Evolutionary conservation across 139 green algal genomes (phyloP).

Genomic region (Chlamydomonas applanata): DNA sequence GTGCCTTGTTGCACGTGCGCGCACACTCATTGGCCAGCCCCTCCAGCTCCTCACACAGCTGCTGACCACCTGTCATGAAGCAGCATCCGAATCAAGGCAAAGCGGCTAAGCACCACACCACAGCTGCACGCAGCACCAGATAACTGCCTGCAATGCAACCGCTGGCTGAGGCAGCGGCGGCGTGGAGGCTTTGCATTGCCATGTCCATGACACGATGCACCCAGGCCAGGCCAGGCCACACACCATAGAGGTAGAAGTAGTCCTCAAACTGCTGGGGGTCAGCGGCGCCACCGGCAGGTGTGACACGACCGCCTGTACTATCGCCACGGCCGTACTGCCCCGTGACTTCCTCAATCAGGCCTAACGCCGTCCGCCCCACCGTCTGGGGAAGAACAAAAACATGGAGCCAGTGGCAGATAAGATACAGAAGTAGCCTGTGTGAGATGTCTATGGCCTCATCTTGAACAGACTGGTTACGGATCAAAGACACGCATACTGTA

Average conservation of each 20-base stretch:
- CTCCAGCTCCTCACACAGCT: constrained; percentile 44
- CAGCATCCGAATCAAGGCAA: too few relatives aligned
- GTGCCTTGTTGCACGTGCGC: constrained; percentile 25
- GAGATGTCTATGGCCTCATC: too few relatives aligned
- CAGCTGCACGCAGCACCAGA: too few relatives aligned
- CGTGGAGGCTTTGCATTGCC: too few relatives aligned
- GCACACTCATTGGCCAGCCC: constrained; percentile 38
- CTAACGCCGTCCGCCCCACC: constrained; percentile 36
- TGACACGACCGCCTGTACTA: neutral
- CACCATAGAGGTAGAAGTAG: constrained; percentile 45
- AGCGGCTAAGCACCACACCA: too few relatives aligned
- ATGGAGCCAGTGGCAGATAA: neutral
- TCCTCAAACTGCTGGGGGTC: constrained; percentile 20
- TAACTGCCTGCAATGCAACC: too few relatives aligned
- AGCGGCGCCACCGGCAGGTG: neutral
- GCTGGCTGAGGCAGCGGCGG: too few relatives aligned
- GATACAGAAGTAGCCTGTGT: too few relatives aligned
- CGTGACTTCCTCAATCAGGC: constrained; percentile 38
- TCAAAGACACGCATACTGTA: too few relatives aligned
- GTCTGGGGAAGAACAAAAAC: constrained; percentile 15
- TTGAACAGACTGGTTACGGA: too few relatives aligned
- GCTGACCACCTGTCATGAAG: constrained; percentile 26
- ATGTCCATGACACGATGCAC: too few relatives aligned
- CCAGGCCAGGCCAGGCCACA: neutral
- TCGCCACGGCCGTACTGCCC: constrained; percentile 15